Evolutionary conservation across 345 rosid species (phyloP).

Genomic region (Moricandia arvensis): DNA sequence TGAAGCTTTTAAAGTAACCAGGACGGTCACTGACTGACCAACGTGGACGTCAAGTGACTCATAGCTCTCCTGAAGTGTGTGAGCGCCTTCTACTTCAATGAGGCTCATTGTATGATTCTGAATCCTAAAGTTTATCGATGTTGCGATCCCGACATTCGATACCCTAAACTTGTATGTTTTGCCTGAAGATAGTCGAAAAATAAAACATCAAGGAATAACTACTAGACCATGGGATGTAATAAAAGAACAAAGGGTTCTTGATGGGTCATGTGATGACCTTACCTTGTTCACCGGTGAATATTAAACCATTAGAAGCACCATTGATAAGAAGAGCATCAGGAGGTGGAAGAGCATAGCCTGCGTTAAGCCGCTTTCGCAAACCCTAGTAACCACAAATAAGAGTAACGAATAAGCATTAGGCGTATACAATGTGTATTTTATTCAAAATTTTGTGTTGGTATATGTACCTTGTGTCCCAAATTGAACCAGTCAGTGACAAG

Average conservation of each 20-base stretch:
- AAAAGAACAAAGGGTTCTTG: not conserved
- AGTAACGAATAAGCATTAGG: not conserved
- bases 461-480: conserved; percentile 51
- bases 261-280: conserved; percentile 10
- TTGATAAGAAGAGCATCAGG: conserved; percentile 76
- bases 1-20: conserved; percentile 46
- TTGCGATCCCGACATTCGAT: conserved; percentile 68
- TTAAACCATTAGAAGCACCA: conserved; percentile 45
- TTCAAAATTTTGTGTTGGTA: not conserved
- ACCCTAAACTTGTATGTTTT: conserved; percentile 68
- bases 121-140: conserved; percentile 79
- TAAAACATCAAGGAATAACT: not conserved
- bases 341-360: conserved; percentile 47
- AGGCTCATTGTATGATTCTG: conserved; percentile 70
- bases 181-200: conserved; percentile 41
- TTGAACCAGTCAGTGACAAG: conserved; percentile 72
- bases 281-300: conserved; percentile 62
- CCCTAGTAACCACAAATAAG: conserved; percentile 42
- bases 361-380: conserved; percentile 46
- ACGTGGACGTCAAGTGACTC: conserved; percentile 73
- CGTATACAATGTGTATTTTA: not conserved
- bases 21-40: conserved; percentile 68
- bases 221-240: not conserved
- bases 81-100: conserved; percentile 90
- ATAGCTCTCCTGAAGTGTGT: conserved; percentile 63